These are phyloP conservation scores for Saccharomycopsis lassenensis DNA, from an alignment of 805 yeast species.

Conservation along the genomic window DNA sequence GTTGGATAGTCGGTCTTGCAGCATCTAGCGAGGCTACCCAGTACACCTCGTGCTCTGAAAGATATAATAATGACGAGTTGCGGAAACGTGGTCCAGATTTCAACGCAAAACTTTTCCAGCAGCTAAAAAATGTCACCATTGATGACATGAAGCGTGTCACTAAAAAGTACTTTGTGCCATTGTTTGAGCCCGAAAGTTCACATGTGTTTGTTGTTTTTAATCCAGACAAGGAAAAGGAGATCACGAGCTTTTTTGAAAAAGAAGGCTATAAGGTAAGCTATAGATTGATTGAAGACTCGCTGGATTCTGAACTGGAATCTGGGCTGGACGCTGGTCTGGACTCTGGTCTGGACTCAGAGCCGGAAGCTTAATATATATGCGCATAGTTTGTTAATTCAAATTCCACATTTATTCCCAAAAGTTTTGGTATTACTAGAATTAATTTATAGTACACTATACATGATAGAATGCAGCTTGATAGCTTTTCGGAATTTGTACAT, in stretches of 20 bases:
- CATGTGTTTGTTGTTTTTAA: slow-evolving; percentile 65
- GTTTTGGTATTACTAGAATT: no score
- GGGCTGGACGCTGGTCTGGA: no score
- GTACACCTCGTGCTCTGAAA: slow-evolving; percentile 52
- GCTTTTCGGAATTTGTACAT: no score
- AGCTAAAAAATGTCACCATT: slow-evolving; percentile 40
- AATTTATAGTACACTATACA: no score
- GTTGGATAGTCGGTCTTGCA: slow-evolving; percentile 60
- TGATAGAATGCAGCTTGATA: no score
- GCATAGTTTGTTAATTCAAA: no score
- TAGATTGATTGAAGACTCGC: slow-evolving; percentile 2
- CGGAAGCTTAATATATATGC: no score
- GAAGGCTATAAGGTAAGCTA: slow-evolving; percentile 48
- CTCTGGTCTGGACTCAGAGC: no score
- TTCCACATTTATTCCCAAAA: no score
- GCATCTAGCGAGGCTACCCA: slow-evolving; percentile 61
- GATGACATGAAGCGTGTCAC: slow-evolving; percentile 40
- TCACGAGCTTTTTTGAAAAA: slow-evolving; percentile 35
- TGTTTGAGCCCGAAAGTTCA: slow-evolving; percentile 50
- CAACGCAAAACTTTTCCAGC: slow-evolving; percentile 39
- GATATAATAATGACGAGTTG: slow-evolving; percentile 55
- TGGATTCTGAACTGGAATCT: no score
- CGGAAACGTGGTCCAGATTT: slow-evolving; percentile 55
- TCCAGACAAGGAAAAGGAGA: slow-evolving; percentile 43
- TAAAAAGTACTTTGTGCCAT: slow-evolving; percentile 47